Conservation (phyloP, 805 yeast genomes). For the Kodamaea kaohsiungensis region DNA sequence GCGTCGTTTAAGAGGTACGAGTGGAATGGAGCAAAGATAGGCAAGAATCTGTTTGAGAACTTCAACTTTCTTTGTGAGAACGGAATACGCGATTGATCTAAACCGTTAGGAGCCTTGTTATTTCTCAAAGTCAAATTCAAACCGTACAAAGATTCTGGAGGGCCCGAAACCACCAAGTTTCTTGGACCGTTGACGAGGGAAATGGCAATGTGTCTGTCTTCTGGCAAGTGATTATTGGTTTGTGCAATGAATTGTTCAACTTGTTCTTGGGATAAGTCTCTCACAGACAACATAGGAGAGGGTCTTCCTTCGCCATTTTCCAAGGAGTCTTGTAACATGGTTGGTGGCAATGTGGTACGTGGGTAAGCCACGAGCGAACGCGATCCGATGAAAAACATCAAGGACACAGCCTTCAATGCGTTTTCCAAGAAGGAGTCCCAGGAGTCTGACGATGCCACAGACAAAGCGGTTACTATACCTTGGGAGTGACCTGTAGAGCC, state of each 20-base stretch:
- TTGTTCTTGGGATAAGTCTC: slow-evolving; percentile 80
- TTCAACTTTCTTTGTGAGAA: slow-evolving; percentile 90
- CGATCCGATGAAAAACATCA: slow-evolving; percentile 90
- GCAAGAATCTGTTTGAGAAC: slow-evolving; percentile 90
- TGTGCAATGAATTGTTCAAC: slow-evolving; percentile 76
- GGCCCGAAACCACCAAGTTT: slow-evolving; percentile 94
- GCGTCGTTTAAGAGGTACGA: slow-evolving; percentile 81
- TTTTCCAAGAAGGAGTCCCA: slow-evolving; percentile 82
- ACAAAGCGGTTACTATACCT: slow-evolving; percentile 91
- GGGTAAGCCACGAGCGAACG: slow-evolving; percentile 91
- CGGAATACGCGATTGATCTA: slow-evolving; percentile 95
- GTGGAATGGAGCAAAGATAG: slow-evolving; percentile 96
- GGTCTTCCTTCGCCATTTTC: slow-evolving; percentile 96
- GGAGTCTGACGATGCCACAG: slow-evolving; percentile 74
- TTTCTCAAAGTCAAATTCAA: slow-evolving; percentile 88
- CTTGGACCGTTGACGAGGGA: slow-evolving; percentile 95
- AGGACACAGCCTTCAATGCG: slow-evolving; percentile 75
- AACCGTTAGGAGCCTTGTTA: slow-evolving; percentile 91
- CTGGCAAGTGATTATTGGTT: slow-evolving; percentile 92
- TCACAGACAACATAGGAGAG: slow-evolving; percentile 93
- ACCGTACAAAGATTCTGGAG: slow-evolving; percentile 97
- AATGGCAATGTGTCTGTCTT: slow-evolving; percentile 84
- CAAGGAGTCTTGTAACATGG: slow-evolving; percentile 86
- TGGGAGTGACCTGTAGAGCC: slow-evolving; percentile 91
- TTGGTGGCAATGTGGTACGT: slow-evolving; percentile 90